Evolutionary conservation across 2,329 filamentous ascomycete species (phyloP), one percentile per base, ranked within the genome.

Genomic region (Diaporthe aspalathi): DNA sequence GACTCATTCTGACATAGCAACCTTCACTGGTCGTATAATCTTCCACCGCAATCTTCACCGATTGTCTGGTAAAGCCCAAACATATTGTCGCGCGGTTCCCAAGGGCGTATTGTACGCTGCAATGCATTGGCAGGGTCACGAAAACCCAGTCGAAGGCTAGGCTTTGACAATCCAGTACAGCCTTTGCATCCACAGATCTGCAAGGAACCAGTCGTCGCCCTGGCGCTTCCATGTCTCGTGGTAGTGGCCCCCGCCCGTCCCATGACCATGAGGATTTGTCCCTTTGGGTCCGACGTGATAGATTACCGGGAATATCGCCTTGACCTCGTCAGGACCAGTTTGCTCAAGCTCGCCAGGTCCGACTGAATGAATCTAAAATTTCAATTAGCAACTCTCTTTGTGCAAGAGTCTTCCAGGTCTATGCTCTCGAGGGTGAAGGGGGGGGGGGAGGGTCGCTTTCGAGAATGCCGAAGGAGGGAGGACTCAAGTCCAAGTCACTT

Each of bases 321-420:
- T 75, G 63, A 78, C 74, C 56, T 78, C 76, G 67, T 75, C 76
- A 6, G 73, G 68, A 16, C 57, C 73, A 17, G 72, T 73, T 50
- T 76, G 76, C 69, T 77, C 76, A 35, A 79, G 75, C 54, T 77
- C 76, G 1, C 76, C 76, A 3, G 63, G 49, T 11, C 74, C 74
- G 9, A 79, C 60, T 50, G 75, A 75, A 71, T 78, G 77, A 53
- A 75, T 68, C 12, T 65, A 38, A 50, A n/a, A n/a, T n/a, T 24
- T 6, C 5, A 12, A n/a, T 65, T 12, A 65, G 60, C n/a, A 22
- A 35, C 24, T 20, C 9, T 4, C 2, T 38, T 16, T 20, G n/a
- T 1, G 17, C 9, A 38, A 24, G 22, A 43, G 6, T 11, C 11
- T 11, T 24, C 8, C 17, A 12, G 1, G 17, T 63, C 27, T 12